phyloP scores from a whole-genome alignment of 345 rosid genomes.

The Populus tremula region DNA sequence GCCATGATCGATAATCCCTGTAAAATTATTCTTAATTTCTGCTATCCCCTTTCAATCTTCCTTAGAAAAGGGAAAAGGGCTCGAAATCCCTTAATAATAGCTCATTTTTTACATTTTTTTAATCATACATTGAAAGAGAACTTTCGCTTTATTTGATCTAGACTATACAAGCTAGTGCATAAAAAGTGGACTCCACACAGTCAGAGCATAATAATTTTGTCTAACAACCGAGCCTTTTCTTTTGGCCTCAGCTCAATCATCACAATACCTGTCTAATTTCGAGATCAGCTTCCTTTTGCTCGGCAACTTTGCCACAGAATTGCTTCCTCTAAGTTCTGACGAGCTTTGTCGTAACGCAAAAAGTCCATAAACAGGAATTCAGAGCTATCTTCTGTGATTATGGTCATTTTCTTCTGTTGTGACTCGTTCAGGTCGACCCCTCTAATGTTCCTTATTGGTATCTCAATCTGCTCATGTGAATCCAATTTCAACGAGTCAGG shows the following conservation, averaged over 20 bases:
- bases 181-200: background rate
- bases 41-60: no score
- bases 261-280: background rate
- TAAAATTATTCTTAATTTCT: no score
- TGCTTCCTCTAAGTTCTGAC: conserved; percentile 32
- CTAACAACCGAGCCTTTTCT: background rate
- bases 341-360: conserved; percentile 39
- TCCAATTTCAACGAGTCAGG: background rate
- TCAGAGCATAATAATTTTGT: background rate
- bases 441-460: conserved; percentile 35
- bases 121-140: no score
- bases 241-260: background rate
- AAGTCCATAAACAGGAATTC: conserved; percentile 50
- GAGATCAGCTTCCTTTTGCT: background rate
- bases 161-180: background rate
- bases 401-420: conserved; percentile 32
- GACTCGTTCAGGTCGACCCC: conserved; percentile 25
- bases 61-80: no score
- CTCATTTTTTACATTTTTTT: no score
- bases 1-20: no score
- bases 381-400: conserved; percentile 34
- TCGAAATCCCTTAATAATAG: no score
- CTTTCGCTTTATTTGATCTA: no score
- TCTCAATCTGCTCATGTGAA: conserved; percentile 30
- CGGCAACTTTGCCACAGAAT: conserved; percentile 7